These are phyloP conservation scores for Rutstroemia sp. DNA, from an alignment of 2,329 filamentous ascomycete species.

Conservation along the genomic window DNA sequence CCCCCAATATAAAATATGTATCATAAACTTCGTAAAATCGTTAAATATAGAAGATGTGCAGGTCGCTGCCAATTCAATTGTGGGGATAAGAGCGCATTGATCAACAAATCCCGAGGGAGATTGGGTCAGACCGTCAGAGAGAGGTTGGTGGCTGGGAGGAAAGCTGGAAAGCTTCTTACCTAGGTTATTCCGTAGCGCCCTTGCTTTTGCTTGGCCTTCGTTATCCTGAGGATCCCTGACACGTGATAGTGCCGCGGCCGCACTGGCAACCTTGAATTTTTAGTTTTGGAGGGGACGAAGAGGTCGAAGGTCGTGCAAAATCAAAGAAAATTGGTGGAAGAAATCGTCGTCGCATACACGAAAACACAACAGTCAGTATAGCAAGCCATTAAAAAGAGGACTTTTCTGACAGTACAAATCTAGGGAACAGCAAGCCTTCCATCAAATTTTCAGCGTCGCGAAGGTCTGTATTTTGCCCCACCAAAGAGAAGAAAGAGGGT, in stretches of 20 bases:
- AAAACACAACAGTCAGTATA: not conserved
- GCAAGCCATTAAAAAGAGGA: too few relatives aligned
- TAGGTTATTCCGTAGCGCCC: too few relatives aligned
- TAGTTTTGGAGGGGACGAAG: not conserved
- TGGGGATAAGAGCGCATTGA: constrained; percentile 6
- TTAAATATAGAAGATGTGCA: constrained; percentile 3
- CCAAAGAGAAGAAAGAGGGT: not conserved
- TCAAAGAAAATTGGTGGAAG: too few relatives aligned
- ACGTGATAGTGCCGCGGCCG: not conserved
- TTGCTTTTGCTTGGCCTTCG: not conserved
- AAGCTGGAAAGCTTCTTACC: constrained; percentile 1
- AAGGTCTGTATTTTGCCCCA: not conserved
- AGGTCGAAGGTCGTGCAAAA: too few relatives aligned
- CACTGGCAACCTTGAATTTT: not conserved
- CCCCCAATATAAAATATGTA: not conserved
- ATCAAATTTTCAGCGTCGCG: not conserved
- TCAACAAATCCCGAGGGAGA: constrained; percentile 9
- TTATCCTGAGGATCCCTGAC: not conserved
- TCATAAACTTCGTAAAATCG: constrained; percentile 7
- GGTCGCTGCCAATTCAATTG: constrained; percentile 5
- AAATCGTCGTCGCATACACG: not conserved
- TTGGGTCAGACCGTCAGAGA: not conserved
- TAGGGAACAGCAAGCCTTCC: not conserved
- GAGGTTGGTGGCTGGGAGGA: not conserved
- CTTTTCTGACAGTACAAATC: too few relatives aligned